Evolutionary conservation across 768 basidiomycete species (phyloP), one percentile per base, ranked within the genome.

Genomic region (Collybia sp.): DNA sequence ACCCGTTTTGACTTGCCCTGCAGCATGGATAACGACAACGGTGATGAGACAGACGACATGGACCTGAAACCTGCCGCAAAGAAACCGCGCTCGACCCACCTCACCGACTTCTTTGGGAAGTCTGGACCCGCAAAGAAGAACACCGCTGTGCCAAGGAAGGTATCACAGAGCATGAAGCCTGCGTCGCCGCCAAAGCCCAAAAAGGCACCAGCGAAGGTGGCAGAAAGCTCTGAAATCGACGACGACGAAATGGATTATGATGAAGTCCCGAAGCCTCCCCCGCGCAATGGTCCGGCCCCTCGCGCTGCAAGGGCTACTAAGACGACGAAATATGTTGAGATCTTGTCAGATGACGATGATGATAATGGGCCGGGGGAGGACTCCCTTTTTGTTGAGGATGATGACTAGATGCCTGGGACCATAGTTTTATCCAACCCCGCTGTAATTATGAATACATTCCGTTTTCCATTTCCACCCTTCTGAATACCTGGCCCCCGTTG

Each of bases 21-120:
- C 25, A 25, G 25, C 25, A 25, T 25, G 25, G 8, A 25, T 25
- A 8, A 4, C 20, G 59, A 54, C 37, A 53, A 52, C 30, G 69
- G 66, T 38, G 69, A 70, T 44, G 75, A 75, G 16, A 59, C 65
- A 40, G 62, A 62, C 20, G 76, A 75, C 12, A 52, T 60, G 31
- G 60, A 65, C 31, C 44, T 60, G 39, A 75, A 77, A 50, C 79
- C 64, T 0, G 62, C 66, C 44, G 85, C 84, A 72, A 82, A 77
- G 65, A 73, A 71, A 45, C 53, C 35, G 10, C 13, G n/a, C 13
- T 18, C 76, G 45, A 58, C 71, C 0, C 54, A 69, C 4, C 62
- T 85, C 46, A 77, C 76, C 4, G 82, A 84, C 55, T 85, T 83
- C 70, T 82, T 85, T 52, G 63, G 61, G 32, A 82, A 83, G 58